Evolutionary conservation across 768 basidiomycete species (phyloP).

Genomic region (Suillus discolor): DNA sequence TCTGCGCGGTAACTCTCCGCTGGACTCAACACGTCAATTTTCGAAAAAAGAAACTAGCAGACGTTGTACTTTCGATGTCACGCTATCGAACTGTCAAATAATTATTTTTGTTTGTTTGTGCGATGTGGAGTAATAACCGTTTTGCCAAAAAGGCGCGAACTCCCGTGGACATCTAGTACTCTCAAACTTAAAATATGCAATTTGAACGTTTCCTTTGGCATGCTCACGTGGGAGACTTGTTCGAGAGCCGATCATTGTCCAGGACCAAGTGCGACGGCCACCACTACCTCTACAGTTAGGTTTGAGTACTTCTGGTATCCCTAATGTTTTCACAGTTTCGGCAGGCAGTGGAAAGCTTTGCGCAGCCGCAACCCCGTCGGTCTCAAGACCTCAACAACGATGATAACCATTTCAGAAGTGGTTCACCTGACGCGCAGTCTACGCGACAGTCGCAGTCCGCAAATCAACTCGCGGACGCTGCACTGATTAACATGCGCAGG

Average conservation of each 20-base stretch:
- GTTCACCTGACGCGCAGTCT: constrained; percentile 36
- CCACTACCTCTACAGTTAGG: background rate
- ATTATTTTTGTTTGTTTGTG: no score
- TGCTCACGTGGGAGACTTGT: constrained; percentile 11
- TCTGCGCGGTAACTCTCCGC: no score
- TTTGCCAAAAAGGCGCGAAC: no score
- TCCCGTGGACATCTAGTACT: no score
- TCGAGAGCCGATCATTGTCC: background rate
- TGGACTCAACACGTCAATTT: no score
- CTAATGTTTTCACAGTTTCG: constrained; percentile 76
- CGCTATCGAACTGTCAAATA: no score
- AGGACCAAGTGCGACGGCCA: background rate
- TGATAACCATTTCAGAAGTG: constrained; percentile 34
- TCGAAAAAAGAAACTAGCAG: no score
- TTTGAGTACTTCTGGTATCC: constrained; percentile 2
- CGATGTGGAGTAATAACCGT: no score
- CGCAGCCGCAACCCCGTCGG: constrained; percentile 47
- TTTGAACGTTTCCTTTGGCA: background rate
- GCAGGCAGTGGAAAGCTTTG: constrained; percentile 72
- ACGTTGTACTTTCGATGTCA: no score
- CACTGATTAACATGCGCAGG: constrained; percentile 56
- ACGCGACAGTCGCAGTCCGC: constrained; percentile 41
- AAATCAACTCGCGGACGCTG: background rate
- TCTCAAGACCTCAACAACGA: constrained; percentile 35
- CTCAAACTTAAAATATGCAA: background rate